Conservation (phyloP, 176 grass and related monocot genomes). For the Aegilops longissima region DNA sequence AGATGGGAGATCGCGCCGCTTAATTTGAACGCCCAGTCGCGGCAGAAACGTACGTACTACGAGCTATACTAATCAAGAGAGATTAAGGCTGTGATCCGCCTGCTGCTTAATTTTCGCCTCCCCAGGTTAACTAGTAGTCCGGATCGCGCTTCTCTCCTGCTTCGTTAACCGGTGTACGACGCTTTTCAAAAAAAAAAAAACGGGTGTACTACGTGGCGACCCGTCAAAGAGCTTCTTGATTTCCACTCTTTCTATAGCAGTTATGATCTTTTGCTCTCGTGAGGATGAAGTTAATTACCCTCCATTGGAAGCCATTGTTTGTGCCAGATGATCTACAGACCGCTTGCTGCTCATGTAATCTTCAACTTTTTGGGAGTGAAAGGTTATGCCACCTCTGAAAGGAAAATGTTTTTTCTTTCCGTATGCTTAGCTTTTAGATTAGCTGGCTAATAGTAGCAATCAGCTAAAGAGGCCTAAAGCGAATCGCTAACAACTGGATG, state of each 20-base stretch:
- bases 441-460: constrained; percentile 2
- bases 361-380: neutral
- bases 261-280: neutral
- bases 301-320: neutral
- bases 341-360: neutral
- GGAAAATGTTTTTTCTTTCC: neutral
- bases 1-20: neutral
- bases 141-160: neutral
- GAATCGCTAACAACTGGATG: neutral
- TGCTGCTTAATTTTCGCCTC: neutral
- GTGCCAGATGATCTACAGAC: neutral
- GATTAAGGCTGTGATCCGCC: neutral
- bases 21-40: neutral
- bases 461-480: neutral
- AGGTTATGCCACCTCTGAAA: constrained; percentile 18
- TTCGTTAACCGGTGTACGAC: neutral
- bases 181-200: no score
- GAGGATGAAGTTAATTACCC: neutral
- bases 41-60: neutral
- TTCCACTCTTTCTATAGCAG: neutral
- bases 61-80: neutral
- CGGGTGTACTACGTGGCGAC: constrained; percentile 35
- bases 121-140: neutral
- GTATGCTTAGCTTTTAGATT: constrained; percentile 20
- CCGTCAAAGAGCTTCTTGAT: neutral